Conservation (phyloP, 2,329 filamentous ascomycete genomes). For the Macrophomina tecta region DNA sequence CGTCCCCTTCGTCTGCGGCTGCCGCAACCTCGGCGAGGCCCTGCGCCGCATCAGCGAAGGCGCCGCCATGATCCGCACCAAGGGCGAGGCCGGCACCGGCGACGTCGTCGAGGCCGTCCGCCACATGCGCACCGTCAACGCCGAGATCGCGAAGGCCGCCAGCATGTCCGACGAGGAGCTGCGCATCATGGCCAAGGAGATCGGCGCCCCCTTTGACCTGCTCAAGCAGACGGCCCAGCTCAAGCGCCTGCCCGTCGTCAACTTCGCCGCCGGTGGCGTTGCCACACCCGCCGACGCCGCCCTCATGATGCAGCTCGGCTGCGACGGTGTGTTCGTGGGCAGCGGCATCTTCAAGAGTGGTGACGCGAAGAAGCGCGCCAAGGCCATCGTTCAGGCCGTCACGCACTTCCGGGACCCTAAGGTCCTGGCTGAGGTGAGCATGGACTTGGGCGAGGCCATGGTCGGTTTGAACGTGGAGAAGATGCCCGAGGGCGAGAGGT, state of each 20-base stretch:
- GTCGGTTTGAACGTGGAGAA: conserved; percentile 87
- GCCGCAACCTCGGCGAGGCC: conserved; percentile 91
- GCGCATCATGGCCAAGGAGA: conserved; percentile 78
- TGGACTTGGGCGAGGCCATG: conserved; percentile 95
- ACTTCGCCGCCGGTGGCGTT: conserved; percentile 98
- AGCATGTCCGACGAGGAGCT: conserved; percentile 73
- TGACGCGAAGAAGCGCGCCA: conserved; percentile 85
- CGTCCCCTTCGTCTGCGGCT: conserved; percentile 94
- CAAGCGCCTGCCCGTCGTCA: conserved; percentile 90
- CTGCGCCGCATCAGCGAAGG: conserved; percentile 89
- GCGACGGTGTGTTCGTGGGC: conserved; percentile 96
- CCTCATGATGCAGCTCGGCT: conserved; percentile 98
- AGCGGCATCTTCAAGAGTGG: conserved; percentile 98
- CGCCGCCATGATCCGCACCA: conserved; percentile 98
- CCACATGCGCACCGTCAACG: conserved; percentile 91
- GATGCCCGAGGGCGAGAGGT: conserved; percentile 79
- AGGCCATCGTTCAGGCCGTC: conserved; percentile 92
- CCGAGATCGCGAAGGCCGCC: conserved; percentile 76
- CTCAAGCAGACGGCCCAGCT: conserved; percentile 86
- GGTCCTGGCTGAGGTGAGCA: conserved; percentile 84
- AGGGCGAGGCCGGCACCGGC: conserved; percentile 96
- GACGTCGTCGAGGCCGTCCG: conserved; percentile 96
- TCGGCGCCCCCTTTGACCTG: conserved; percentile 78
- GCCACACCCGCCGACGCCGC: conserved; percentile 98
- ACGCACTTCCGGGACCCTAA: conserved; percentile 88